phyloP scores from a whole-genome alignment of 352 stramenopile species.

The Globisporangium apiculatum region DNA sequence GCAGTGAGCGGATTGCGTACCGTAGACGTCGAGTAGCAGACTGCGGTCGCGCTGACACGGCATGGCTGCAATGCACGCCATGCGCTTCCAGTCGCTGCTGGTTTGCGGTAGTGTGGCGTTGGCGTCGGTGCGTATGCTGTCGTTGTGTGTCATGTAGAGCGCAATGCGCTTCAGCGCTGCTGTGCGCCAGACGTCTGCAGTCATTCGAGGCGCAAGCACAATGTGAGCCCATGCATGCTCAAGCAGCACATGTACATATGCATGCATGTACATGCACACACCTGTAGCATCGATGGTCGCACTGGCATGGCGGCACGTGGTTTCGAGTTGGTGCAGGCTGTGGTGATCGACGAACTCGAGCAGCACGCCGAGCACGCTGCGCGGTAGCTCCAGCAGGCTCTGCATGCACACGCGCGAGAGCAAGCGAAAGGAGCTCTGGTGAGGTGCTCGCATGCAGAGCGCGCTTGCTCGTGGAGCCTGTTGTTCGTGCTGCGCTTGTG shows the following conservation, averaged over 20 bases:
- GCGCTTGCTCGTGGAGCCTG: too few relatives aligned
- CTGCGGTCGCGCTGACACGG: constrained; percentile 10
- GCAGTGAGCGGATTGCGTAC: constrained; percentile 2
- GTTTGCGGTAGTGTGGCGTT: not conserved
- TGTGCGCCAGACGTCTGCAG: constrained; percentile 17
- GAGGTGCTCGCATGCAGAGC: too few relatives aligned
- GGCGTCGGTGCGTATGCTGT: constrained; percentile 1
- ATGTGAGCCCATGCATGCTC: not conserved
- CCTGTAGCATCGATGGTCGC: constrained; percentile 9
- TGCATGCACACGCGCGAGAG: constrained; percentile 17
- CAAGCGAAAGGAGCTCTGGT: constrained; percentile 14
- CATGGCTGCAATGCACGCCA: constrained; percentile 17
- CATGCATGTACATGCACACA: not conserved
- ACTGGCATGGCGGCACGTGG: constrained; percentile 10
- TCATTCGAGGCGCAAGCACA: not conserved
- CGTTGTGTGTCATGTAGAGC: not conserved
- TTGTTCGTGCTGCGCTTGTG: too few relatives aligned
- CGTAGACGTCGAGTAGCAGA: constrained; percentile 19
- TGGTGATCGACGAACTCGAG: constrained; percentile 22
- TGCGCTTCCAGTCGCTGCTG: constrained; percentile 17
- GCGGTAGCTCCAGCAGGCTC: constrained; percentile 13
- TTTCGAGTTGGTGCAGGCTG: constrained; percentile 20
- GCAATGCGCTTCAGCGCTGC: constrained; percentile 9
- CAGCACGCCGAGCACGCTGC: constrained; percentile 19
- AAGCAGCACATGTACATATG: not conserved